These are phyloP conservation scores for Alternaria panax DNA, from an alignment of 2,329 filamentous ascomycete species.

Conservation along the genomic window DNA sequence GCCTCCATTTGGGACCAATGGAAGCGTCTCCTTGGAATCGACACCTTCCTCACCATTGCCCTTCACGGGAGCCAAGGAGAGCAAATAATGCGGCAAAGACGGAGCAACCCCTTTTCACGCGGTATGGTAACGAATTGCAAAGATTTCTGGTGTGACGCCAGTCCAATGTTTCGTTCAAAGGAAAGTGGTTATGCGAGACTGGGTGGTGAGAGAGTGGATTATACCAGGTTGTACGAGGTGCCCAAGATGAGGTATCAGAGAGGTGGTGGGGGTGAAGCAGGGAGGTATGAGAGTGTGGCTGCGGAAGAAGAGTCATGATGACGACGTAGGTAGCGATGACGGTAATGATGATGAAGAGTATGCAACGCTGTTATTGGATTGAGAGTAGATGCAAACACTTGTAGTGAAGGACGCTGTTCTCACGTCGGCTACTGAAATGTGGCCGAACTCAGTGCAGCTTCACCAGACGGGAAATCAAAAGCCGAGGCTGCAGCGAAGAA, in stretches of 20 bases:
- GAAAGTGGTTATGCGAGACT: slow-evolving; percentile 78
- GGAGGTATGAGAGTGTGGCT: slow-evolving; percentile 67
- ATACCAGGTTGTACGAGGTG: slow-evolving; percentile 87
- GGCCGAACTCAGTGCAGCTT: slow-evolving; percentile 8
- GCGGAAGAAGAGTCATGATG: slow-evolving; percentile 38
- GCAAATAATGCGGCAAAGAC: slow-evolving; percentile 49
- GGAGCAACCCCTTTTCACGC: slow-evolving; percentile 82
- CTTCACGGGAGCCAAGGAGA: slow-evolving; percentile 70
- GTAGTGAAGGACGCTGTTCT: not conserved
- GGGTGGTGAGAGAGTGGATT: slow-evolving; percentile 82
- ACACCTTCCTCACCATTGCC: slow-evolving; percentile 92
- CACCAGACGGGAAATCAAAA: slow-evolving; percentile 11
- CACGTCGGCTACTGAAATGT: slow-evolving; percentile 11
- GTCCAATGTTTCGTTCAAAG: slow-evolving; percentile 77
- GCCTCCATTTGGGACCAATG: slow-evolving; percentile 77
- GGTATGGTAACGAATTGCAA: slow-evolving; percentile 88
- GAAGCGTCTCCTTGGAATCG: slow-evolving; percentile 85
- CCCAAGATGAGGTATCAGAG: slow-evolving; percentile 71
- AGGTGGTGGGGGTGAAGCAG: slow-evolving; percentile 33
- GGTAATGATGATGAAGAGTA: slow-evolving; percentile 10
- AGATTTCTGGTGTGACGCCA: slow-evolving; percentile 95
- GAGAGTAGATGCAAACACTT: not conserved
- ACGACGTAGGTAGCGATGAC: slow-evolving; percentile 2
- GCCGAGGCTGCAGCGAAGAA: slow-evolving; percentile 32
- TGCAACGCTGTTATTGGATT: not conserved